These are phyloP conservation scores for Solanum hybrid DNA, from an alignment of 305 asterid species.

Conservation along the genomic window DNA sequence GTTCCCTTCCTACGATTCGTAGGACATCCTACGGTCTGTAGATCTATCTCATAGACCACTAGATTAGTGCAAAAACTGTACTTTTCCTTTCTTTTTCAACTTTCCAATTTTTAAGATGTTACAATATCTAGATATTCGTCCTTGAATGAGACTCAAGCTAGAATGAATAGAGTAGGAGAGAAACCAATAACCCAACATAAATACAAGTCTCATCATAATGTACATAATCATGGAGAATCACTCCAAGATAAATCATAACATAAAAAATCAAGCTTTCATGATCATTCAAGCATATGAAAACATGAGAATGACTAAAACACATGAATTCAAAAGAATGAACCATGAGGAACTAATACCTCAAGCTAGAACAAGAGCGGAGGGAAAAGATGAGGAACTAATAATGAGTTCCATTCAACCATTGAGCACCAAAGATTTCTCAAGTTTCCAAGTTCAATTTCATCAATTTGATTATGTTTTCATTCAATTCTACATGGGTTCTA, in stretches of 20 bases:
- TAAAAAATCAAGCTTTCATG: neutral
- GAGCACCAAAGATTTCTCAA: neutral
- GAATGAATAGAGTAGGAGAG: neutral
- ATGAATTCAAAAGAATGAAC: neutral
- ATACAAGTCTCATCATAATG: neutral
- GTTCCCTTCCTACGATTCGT: neutral
- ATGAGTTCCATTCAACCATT: neutral
- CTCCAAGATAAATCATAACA: neutral
- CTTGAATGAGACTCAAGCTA: neutral
- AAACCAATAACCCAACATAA: neutral
- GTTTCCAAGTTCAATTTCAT: neutral
- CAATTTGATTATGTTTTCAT: neutral
- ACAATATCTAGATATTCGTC: neutral
- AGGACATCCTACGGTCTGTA: neutral
- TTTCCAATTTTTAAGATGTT: neutral
- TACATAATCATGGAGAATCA: neutral
- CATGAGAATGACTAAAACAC: neutral
- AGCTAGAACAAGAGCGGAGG: neutral
- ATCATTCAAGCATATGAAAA: neutral
- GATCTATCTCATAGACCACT: neutral
- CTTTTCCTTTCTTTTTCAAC: neutral
- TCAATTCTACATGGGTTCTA: neutral
- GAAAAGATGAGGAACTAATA: neutral
- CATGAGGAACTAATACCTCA: neutral
- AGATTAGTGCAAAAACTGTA: neutral